phyloP scores from a whole-genome alignment of 495 filamentous ascomycete genomes.

The Opeltia flavorubescens region DNA sequence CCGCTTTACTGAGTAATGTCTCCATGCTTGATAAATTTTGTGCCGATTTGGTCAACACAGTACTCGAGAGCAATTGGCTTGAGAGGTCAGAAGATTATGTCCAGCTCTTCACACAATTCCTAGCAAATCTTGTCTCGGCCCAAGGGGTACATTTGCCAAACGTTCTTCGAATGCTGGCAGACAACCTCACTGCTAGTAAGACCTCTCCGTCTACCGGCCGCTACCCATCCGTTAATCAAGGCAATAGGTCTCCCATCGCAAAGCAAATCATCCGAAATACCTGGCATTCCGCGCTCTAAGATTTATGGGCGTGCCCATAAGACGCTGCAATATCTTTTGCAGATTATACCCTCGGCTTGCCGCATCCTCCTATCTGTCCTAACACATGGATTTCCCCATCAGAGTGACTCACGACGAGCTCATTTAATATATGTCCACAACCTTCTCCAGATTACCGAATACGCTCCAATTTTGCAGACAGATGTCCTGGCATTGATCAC shows the following conservation, averaged over 20 bases:
- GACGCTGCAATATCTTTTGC: constrained; percentile 58
- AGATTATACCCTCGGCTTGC: constrained; percentile 65
- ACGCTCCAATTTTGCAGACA: constrained; percentile 64
- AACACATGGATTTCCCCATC: constrained; percentile 54
- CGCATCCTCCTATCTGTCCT: constrained; percentile 52
- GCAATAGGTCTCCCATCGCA: constrained; percentile 28
- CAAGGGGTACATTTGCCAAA: constrained; percentile 50
- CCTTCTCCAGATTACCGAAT: constrained; percentile 55
- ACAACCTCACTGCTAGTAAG: constrained; percentile 49
- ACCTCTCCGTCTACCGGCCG: background rate
- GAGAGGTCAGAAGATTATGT: constrained; percentile 71
- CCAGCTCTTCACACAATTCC: constrained; percentile 61
- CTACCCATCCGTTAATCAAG: background rate
- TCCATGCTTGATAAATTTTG: constrained; percentile 58
- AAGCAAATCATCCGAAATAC: constrained; percentile 45
- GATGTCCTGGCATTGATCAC: constrained; percentile 76
- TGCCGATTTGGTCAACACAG: constrained; percentile 54
- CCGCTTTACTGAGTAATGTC: constrained; percentile 61
- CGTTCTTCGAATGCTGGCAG: constrained; percentile 66
- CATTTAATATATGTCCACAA: constrained; percentile 71
- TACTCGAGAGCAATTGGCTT: constrained; percentile 70
- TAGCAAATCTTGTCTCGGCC: constrained; percentile 67
- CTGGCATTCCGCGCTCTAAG: constrained; percentile 39
- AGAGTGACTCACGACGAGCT: constrained; percentile 53
- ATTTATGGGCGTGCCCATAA: constrained; percentile 59